phyloP scores from a whole-genome alignment of 2,329 filamentous ascomycete genomes.

The Lecanicillium sp. region DNA sequence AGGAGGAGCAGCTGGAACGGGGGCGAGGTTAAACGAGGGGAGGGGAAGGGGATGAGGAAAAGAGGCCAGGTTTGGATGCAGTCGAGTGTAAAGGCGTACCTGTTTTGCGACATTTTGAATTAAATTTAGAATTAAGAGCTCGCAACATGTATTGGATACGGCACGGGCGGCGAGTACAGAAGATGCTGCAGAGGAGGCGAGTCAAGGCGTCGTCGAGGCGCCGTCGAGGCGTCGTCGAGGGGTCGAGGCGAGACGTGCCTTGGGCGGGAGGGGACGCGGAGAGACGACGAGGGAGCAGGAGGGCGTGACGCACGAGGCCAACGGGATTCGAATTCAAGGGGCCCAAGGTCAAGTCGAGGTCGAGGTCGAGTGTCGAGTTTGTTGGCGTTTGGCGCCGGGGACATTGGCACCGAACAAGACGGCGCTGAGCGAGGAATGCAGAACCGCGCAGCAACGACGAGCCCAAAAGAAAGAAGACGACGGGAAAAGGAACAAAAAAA shows the following conservation, averaged over 20 bases:
- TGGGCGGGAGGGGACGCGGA: too few species aligned
- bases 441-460: not conserved
- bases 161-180: not conserved
- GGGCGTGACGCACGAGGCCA: constrained; percentile 5
- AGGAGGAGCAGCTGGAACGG: not conserved
- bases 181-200: not conserved
- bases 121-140: constrained; percentile 10
- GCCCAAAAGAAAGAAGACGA: not conserved
- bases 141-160: not conserved
- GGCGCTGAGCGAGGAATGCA: too few species aligned
- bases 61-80: too few species aligned
- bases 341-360: too few species aligned
- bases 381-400: too few species aligned
- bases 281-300: not conserved
- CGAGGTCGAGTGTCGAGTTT: too few species aligned
- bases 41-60: not conserved
- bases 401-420: not conserved
- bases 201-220: too few species aligned
- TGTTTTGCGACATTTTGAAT: constrained; percentile 16
- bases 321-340: constrained; percentile 2
- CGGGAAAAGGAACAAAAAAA: not conserved
- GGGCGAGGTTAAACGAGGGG: not conserved
- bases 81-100: too few species aligned
- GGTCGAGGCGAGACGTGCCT: too few species aligned
- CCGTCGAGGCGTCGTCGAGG: too few species aligned